These are phyloP conservation scores for Sarocladium brachiariae DNA, from an alignment of 2,329 filamentous ascomycete genomes.

Conservation along the genomic window DNA sequence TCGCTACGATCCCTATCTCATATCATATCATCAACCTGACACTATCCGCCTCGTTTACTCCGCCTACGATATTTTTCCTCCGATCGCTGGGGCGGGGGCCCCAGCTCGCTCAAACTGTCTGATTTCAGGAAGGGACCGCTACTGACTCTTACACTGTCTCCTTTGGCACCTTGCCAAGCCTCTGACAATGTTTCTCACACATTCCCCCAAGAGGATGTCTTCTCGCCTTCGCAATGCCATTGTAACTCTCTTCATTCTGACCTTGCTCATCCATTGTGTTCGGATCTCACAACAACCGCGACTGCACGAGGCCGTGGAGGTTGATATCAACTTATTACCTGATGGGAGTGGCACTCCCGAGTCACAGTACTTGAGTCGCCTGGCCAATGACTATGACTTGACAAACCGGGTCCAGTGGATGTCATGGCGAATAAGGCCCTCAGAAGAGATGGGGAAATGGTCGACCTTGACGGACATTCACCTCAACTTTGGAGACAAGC, in stretches of 20 bases:
- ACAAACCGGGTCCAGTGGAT: slow-evolving; percentile 27
- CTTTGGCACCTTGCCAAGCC: too few species aligned
- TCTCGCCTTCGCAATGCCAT: slow-evolving; percentile 11
- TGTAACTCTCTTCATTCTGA: slow-evolving; percentile 13
- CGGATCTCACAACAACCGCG: slow-evolving; percentile 7
- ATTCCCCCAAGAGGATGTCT: background rate
- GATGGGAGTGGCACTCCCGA: slow-evolving; percentile 19
- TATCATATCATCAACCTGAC: too few species aligned
- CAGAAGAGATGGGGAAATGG: slow-evolving; percentile 21
- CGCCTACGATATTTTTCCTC: background rate
- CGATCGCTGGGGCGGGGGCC: too few species aligned
- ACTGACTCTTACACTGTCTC: too few species aligned
- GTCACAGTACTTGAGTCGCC: slow-evolving; percentile 25
- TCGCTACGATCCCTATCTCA: too few species aligned
- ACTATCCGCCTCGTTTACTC: too few species aligned
- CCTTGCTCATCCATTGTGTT: slow-evolving; percentile 13
- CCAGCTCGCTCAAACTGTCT: background rate
- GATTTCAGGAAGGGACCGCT: background rate
- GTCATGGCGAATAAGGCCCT: slow-evolving; percentile 25
- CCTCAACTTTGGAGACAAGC: slow-evolving; percentile 20
- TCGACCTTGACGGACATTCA: slow-evolving; percentile 23
- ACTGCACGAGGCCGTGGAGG: background rate
- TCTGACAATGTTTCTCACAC: slow-evolving; percentile 2
- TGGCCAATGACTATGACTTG: slow-evolving; percentile 21
- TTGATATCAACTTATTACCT: slow-evolving; percentile 11